Percentiles rank a stretch among this genome's conserved stretches.
phyloP scores from a whole-genome alignment of 169 alveolate species.

The Eimeria necatrix region DNA sequence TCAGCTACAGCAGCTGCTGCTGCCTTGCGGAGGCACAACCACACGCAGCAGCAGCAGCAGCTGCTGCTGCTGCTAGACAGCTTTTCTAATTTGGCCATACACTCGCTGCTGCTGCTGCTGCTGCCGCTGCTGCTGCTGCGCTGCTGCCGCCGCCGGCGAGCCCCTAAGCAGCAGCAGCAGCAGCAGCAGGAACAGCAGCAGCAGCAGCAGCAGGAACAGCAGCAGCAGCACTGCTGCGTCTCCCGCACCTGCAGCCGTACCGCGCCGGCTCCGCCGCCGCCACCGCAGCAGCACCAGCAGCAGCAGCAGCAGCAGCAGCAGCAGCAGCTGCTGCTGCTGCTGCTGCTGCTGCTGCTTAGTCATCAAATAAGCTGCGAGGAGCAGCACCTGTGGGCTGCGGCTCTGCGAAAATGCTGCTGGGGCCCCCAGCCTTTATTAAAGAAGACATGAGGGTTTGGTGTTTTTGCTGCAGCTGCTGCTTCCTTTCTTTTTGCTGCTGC shows the following conservation, averaged over 20 bases:
- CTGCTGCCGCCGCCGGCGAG: too few species aligned
- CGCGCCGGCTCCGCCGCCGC: too few species aligned
- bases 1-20: background rate
- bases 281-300: too few species aligned
- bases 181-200: too few species aligned
- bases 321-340: too few species aligned
- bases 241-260: background rate
- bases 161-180: too few species aligned
- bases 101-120: background rate
- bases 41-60: background rate
- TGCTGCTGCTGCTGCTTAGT: constrained; percentile 4
- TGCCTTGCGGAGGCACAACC: background rate
- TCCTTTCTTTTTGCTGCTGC: background rate
- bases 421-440: background rate
- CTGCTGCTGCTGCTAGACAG: background rate
- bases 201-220: too few species aligned
- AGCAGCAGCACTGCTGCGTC: too few species aligned
- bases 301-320: too few species aligned
- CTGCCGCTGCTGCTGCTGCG: constrained; percentile 13
- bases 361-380: constrained; percentile 1
- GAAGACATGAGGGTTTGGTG: background rate
- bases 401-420: constrained; percentile 2
- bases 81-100: too few species aligned
- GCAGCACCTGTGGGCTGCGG: background rate
- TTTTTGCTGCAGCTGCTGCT: background rate